Evolutionary conservation across 2,329 filamentous ascomycete species (phyloP), one percentile per base, ranked within the genome.

Genomic region (Arthrobotrys pseudoclavata): DNA sequence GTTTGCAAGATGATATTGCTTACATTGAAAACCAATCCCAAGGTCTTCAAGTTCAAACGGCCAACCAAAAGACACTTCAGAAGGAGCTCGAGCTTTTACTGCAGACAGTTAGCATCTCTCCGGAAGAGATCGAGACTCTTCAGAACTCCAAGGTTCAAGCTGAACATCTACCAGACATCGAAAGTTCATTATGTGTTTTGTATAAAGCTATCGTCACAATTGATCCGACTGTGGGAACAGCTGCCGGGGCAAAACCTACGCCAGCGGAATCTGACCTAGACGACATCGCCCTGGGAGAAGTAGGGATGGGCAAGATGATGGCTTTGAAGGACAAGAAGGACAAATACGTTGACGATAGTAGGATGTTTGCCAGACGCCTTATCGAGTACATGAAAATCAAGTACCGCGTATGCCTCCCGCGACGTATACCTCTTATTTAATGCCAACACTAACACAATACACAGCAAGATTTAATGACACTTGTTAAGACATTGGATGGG

Each of bases 11-110:
- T 61, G 96, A 99, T 81, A 96, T 99, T 81, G 91, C 94, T 2
- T 98, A 96, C 83, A 98, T 99, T 80, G 96, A 99, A 85, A 94
- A 96, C 1, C 96, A 99, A 84, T 94, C 93, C 5, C 95, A 99
- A 84, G 96, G 96, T 86, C 86, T 99, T 55, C 96, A 99, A 82
- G 95, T 99, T 5, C 96, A 98, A 84, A 95, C 95, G 20, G 93
- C 96, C 47, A 99, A 99, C 81, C 96, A 99, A 83, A 97, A 97
- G 83, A 88, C 97, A 29, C 87, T 99, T 55, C 93, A 95, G 83
- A 92, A 91, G 79, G 96, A 99, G 83, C 87, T 99, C 1, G 90
- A 96, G 83, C 92, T 91, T 37, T 86, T 98, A n/a, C 87, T 99
- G 24, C 91, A 94, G 80, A 97, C 93, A 0, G 94, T 97, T 69